Conservation (phyloP, 225 moss, liverwort and hornwort genomes). For the Pseudoscleropodium purum region DNA sequence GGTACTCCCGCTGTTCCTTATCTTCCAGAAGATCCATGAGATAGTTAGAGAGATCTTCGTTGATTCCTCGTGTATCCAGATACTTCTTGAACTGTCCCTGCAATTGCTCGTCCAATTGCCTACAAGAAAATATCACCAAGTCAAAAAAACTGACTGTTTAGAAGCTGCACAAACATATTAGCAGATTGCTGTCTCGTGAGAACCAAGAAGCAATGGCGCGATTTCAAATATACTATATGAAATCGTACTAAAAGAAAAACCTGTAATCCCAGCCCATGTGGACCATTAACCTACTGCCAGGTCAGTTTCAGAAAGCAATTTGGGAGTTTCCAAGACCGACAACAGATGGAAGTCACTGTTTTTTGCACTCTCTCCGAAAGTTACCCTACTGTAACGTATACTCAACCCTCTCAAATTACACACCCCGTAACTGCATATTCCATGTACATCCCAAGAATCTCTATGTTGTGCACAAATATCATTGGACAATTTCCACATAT, state of each 20-base stretch:
- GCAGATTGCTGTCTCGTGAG: background rate
- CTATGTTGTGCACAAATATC: background rate
- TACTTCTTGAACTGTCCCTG: constrained; percentile 47
- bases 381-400: background rate
- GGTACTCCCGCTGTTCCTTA: constrained; percentile 51
- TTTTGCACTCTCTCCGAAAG: background rate
- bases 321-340: background rate
- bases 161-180: background rate
- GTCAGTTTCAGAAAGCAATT: background rate
- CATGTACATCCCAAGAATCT: background rate
- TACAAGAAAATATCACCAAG: background rate
- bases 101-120: constrained; percentile 46
- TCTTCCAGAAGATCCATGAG: constrained; percentile 49
- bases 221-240: background rate
- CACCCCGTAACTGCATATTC: background rate
- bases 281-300: background rate
- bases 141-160: background rate
- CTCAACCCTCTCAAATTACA: background rate
- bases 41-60: constrained; percentile 42
- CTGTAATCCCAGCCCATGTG: background rate
- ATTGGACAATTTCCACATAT: background rate
- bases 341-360: background rate
- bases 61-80: constrained; percentile 35
- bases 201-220: background rate
- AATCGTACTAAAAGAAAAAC: background rate